Evolutionary conservation across 2,329 filamentous ascomycete species (phyloP), one percentile per base, ranked within the genome.

Genomic region (Ceratocystis variospora): DNA sequence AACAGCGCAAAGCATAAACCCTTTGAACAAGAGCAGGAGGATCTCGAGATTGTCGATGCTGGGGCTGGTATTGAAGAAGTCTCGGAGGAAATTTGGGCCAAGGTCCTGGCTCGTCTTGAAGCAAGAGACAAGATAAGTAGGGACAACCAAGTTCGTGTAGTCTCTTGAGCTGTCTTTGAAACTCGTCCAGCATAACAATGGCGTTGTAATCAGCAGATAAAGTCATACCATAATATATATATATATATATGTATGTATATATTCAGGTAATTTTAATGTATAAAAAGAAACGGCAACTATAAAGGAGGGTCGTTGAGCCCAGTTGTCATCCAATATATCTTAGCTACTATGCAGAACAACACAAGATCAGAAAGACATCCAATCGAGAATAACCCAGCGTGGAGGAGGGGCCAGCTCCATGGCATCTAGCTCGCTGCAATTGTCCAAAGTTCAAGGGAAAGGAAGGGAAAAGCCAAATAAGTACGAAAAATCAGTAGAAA

Each of bases 1-100:
- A 45, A n/a, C 12, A 61, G 28, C n/a, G 25, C 28, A 3, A 37
- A 28, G 5, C 71, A 69, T 8, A 70, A 66, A 33, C 70, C 70
- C 70, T 80, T 80, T 69, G 73, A 72, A 66, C 78, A 82, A 73
- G 79, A 80, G 71, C 78, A 79, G 70, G 78, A 81, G 74, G 80
- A 83, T 68, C 74, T 84, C 55, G 75, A 79, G 50, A 79, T 84
- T 3, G 76, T 83, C 8, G 79, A 83, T 71, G 83, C 83, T 1
- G 79, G 81, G 0, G 73, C 77, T 1, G 79, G 75, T 1, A 77
- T 83, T 1, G 83, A 84, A 61, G 83, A 81, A 67, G 82, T 87
- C 5, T 78, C 78, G 5, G 79, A 80, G 66, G 77, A 78, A 71
- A 76, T 87, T 28, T 85, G 83, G 83, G 74, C 72, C 53, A 76